Base-by-base conservation (phyloP, 2,329 filamentous ascomycete genomes). In the Scytalidium lignicola region DNA sequence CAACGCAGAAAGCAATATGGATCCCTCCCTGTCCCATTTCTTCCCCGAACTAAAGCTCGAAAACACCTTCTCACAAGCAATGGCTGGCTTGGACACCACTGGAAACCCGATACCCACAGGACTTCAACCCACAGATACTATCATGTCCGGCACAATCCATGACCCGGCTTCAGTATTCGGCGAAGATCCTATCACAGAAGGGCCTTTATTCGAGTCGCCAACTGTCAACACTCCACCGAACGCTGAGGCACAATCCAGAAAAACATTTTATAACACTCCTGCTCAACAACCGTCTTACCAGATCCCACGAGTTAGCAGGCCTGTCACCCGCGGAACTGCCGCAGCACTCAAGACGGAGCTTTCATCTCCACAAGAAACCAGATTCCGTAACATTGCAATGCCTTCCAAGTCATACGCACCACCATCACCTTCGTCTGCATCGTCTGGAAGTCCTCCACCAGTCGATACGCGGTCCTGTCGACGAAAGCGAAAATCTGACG, bases 321-420 rank as follows among this genome's bases (percentile, higher is more conserved):
- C 44, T 13, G n/a, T 18, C 12, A 43, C 22, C 15, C n/a, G 5
- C 26, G 46, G 23, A 28, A 32, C 41, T 2, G 39, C 46, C 3
- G 17, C 43, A 21, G 32, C 22, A 41, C 49, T 17, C 53, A 52
- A 17, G 49, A 28, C 13, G 26, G 41, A 17, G 48, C 40, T 9
- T 52, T 62, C 20, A 51, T 54, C 18, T 58, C 58, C 5, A 48
- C 56, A 46, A 50, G 62, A 56, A 57, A 61, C 47, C 20, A 37
- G n/a, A 17, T 17, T 37, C n/a, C 32, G 32, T 5, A 37, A 37
- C 32, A 17, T 37, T n/a, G 32, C 32, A 8, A 13, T 17, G n/a
- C 10, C 32, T 37, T 46, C 13, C 73, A 76, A 59, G 70, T 85
- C 21, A 75, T 76, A 54, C 78, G 72, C 53, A 83, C 52, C 53